Evolutionary conservation across 2,329 filamentous ascomycete genomes (phyloP).

Genomic region (Colletotrichum agaves): DNA sequence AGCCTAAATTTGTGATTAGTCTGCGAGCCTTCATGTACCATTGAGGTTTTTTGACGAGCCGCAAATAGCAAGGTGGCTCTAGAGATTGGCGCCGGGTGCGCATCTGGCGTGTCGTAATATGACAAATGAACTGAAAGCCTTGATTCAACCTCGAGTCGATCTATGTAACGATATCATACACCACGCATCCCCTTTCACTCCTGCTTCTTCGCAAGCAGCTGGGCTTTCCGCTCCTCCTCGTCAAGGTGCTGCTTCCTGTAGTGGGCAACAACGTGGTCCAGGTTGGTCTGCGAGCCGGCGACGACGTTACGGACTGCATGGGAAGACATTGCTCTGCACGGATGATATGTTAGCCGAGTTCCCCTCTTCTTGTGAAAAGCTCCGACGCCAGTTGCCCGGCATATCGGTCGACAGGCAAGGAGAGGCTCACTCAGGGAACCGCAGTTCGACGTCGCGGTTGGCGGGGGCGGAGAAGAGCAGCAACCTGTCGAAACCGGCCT

Average conservation of each 20-base stretch:
- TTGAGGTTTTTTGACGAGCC: no score
- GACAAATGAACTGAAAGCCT: constrained; percentile 32
- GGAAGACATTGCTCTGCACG: constrained; percentile 58
- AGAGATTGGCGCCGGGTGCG: not conserved
- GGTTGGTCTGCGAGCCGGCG: constrained; percentile 64
- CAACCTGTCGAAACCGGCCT: constrained; percentile 68
- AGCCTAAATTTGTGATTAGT: no score
- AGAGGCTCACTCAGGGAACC: constrained; percentile 66
- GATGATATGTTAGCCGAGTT: constrained; percentile 25
- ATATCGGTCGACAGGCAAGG: not conserved
- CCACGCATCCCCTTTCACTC: constrained; percentile 15
- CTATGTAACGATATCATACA: constrained; percentile 39
- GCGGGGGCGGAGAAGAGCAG: constrained; percentile 58
- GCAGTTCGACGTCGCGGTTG: constrained; percentile 61
- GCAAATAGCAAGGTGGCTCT: no score
- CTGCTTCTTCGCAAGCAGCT: constrained; percentile 47
- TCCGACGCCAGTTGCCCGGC: not conserved
- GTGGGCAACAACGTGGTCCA: constrained; percentile 68
- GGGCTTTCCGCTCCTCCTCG: constrained; percentile 66
- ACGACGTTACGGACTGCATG: constrained; percentile 64
- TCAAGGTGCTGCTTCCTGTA: constrained; percentile 64
- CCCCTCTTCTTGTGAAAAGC: not conserved
- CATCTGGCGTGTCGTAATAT: not conserved
- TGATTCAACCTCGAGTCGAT: constrained; percentile 34
- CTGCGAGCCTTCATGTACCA: no score